Percentiles rank a stretch among this genome's conserved stretches.
Conservation (phyloP, 1,284 basidiomycete species). For the Trichosporon inkin region DNA sequence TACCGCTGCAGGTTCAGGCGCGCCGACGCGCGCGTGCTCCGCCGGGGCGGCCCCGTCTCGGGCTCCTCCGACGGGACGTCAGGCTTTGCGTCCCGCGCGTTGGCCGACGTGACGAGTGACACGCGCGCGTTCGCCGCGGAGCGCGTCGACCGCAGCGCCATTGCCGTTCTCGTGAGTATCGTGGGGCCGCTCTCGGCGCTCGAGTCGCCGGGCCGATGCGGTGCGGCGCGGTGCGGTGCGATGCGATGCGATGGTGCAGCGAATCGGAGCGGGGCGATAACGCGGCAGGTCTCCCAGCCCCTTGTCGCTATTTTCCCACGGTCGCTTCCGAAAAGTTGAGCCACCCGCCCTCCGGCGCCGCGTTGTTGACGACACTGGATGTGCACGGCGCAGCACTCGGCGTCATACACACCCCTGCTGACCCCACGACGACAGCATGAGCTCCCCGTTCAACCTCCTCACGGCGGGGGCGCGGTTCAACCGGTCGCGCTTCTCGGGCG, state of each 20-base stretch:
- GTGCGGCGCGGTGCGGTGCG: conserved; percentile 1
- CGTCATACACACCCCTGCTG: background rate
- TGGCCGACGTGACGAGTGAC: conserved; percentile 13
- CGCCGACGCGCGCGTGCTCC: conserved; percentile 26
- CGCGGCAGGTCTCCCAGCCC: background rate
- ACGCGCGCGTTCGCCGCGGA: conserved; percentile 21
- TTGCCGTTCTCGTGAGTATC: background rate
- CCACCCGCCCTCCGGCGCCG: background rate
- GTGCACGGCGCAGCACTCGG: too few relatives aligned
- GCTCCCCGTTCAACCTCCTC: conserved; percentile 66
- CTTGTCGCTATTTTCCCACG: conserved; percentile 22
- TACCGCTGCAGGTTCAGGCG: conserved; percentile 25
- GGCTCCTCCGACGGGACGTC: conserved; percentile 12
- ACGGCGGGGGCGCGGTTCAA: conserved; percentile 72
- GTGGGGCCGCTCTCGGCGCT: background rate
- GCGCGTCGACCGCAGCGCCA: conserved; percentile 17
- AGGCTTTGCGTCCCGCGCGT: conserved; percentile 2
- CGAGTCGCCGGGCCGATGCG: background rate
- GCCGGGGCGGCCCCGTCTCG: conserved; percentile 23
- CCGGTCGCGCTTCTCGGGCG: conserved; percentile 67
- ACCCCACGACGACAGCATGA: conserved; percentile 23
- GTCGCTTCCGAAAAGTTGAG: conserved; percentile 18
- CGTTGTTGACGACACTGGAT: background rate
- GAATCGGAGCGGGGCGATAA: conserved; percentile 5
- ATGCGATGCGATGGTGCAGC: background rate